These are phyloP conservation scores for Diplotaxis tenuifolia DNA, from an alignment of 345 rosid genomes.

Conservation along the genomic window DNA sequence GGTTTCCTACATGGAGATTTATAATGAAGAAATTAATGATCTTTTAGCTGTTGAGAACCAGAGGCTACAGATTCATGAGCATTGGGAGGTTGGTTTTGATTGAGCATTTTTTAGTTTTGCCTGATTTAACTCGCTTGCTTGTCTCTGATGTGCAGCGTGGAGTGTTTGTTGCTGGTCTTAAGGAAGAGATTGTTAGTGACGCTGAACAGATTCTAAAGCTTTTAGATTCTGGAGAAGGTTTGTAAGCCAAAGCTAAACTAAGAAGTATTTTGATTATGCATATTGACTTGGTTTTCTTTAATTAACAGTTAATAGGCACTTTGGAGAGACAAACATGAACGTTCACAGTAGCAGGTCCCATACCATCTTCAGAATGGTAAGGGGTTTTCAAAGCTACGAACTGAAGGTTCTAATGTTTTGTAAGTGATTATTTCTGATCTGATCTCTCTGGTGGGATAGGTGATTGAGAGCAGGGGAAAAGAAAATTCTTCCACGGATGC, in stretches of 20 bases:
- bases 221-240: constrained; percentile 90
- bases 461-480: constrained; percentile 84
- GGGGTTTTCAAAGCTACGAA: constrained; percentile 5
- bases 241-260: constrained; percentile 20
- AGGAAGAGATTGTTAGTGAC: constrained; percentile 76
- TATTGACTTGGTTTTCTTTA: not conserved
- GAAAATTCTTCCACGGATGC: constrained; percentile 54
- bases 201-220: constrained; percentile 85
- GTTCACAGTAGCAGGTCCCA: constrained; percentile 95
- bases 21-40: constrained; percentile 90
- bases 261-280: not conserved
- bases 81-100: constrained; percentile 21
- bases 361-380: constrained; percentile 95
- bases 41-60: constrained; percentile 77
- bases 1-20: constrained; percentile 95
- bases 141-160: constrained; percentile 60
- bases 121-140: constrained; percentile 4
- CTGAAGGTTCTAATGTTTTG: not conserved
- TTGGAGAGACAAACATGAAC: constrained; percentile 97
- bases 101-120: not conserved
- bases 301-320: constrained; percentile 75
- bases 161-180: constrained; percentile 82
- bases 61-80: constrained; percentile 86
- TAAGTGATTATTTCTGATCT: not conserved
- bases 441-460: constrained; percentile 46